Base-by-base conservation (phyloP, 805 yeast genomes). In the Monosporozyma aquatica region DNA sequence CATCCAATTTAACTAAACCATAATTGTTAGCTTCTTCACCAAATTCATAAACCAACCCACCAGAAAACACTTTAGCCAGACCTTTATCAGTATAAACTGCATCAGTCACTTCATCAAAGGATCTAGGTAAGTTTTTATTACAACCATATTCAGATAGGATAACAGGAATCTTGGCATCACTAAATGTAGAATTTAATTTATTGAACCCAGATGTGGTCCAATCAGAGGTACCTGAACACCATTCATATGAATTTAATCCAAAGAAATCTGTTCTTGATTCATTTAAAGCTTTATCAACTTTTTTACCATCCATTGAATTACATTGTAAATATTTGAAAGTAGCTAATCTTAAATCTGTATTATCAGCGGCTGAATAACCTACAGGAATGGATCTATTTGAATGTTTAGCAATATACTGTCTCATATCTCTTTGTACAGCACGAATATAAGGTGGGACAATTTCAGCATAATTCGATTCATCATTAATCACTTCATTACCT, bases 361-460 rank as follows among this genome's bases (percentile, higher is more conserved):
- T 87, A 54, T 85, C 95, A 14, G 96, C 96, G 38, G 97, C 95
- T 7, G 95, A 82, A 64, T 89, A 89, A 26, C 97, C 97, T n/a
- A 87, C 95, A 5, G 95, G 96, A 45, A 89, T 81, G 7, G 78
- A 64, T 62, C 97, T 76, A 57, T 82, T 74, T 14, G 80, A 69
- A 52, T 82, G 78, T 43, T 74, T 67, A 23, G 74, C 66, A 48
- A 89, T 81, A 67, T 84, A 89, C 52, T 75, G 76, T 66, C 86
- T 89, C 78, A 87, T 78, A 61, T 89, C 97, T 61, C 97, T 83
- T 61, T 86, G 90, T 27, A 87, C 81, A 10, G 96, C 95, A 64
- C 95, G 81, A 46, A 87, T 76, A 58, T 83, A 86, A 41, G 76
- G 74, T 30, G 97, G 96, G 43, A 80, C 78, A 20, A 69, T 66